Conservation (phyloP, 148 eudicot genomes). For the Arctostaphylos glauca region DNA sequence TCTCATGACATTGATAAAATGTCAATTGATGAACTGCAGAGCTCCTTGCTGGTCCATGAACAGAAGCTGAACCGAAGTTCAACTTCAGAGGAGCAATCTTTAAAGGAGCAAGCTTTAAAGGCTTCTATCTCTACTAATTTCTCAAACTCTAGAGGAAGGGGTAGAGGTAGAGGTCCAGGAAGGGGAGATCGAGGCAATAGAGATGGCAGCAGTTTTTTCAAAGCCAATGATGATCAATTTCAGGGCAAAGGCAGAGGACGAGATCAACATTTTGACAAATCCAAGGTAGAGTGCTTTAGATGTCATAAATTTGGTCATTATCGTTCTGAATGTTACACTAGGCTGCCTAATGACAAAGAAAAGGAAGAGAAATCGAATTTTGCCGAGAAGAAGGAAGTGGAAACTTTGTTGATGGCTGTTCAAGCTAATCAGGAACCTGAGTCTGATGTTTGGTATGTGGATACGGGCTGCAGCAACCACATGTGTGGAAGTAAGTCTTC, state of each 20-base stretch:
- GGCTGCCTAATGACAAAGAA: conserved; percentile 7
- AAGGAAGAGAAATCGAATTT: neutral
- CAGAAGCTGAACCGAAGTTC: neutral
- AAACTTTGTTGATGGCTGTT: neutral
- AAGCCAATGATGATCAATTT: no score
- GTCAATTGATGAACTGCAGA: conserved; percentile 1
- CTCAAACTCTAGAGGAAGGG: conserved; percentile 10
- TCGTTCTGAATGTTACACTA: no score
- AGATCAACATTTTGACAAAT: no score
- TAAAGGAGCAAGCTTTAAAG: neutral
- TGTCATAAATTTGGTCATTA: no score
- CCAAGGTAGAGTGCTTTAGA: no score
- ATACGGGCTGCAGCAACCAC: neutral
- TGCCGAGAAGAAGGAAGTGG: neutral
- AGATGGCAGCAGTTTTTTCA: no score
- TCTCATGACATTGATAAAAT: neutral
- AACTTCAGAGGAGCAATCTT: no score
- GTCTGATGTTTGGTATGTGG: neutral
- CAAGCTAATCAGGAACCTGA: neutral
- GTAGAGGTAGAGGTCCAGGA: neutral
- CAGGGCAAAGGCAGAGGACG: no score
- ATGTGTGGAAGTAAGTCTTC: neutral
- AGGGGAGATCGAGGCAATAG: no score
- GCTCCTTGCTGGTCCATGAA: no score
- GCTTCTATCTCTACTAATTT: conserved; percentile 1